phyloP scores from a whole-genome alignment of 225 moss, liverwort and hornwort genomes.

The Asterella californica region DNA sequence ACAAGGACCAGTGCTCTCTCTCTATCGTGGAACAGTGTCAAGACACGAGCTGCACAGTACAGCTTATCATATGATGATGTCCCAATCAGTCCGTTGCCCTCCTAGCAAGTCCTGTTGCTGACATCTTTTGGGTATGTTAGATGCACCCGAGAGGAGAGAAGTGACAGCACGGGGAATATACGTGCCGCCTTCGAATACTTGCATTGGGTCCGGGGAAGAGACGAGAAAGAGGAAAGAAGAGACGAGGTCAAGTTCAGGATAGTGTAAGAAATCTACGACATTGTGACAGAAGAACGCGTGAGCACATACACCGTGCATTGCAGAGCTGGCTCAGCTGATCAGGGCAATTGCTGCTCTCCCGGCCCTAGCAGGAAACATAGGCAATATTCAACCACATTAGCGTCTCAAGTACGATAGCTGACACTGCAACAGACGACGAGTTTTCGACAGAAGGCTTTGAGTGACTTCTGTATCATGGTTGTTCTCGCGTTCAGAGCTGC shows the following conservation, averaged over 20 bases:
- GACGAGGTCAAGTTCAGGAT: no score
- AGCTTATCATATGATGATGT: not conserved
- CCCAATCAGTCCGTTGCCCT: not conserved
- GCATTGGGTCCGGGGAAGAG: not conserved
- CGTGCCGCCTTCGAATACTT: not conserved
- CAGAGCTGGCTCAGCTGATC: not conserved
- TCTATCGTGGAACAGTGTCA: not conserved
- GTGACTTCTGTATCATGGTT: not conserved
- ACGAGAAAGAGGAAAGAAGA: not conserved
- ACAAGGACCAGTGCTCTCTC: not conserved
- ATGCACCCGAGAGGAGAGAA: not conserved
- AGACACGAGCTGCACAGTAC: slow-evolving; percentile 2
- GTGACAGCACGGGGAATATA: not conserved
- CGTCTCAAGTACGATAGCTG: not conserved
- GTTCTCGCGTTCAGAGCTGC: not conserved
- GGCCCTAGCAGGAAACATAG: not conserved
- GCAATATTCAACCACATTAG: not conserved
- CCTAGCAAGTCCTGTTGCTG: not conserved
- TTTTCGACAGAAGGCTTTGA: not conserved
- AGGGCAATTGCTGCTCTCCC: not conserved
- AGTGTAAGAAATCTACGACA: not conserved
- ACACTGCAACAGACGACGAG: not conserved
- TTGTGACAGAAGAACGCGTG: not conserved
- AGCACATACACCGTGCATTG: not conserved
- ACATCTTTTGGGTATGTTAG: not conserved